A percentile compares a stretch with the other conserved stretches of the same genome.
These are phyloP conservation scores for Rosa rugosa DNA, from an alignment of 306 rosid genomes.

Conservation along the genomic window DNA sequence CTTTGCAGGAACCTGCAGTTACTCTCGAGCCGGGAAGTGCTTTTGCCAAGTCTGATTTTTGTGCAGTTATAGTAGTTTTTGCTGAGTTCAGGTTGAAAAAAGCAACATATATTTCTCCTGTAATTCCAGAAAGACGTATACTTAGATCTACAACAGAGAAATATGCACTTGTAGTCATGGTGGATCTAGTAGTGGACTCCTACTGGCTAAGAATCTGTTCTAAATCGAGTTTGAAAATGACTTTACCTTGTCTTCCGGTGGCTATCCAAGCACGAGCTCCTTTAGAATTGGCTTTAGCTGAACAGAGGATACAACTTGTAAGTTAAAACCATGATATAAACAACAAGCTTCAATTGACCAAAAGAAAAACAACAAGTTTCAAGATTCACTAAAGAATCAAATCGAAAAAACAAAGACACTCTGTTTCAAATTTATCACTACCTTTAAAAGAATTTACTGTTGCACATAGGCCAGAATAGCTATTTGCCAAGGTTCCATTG, in stretches of 20 bases:
- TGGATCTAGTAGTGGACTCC: neutral
- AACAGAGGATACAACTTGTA: constrained; percentile 31
- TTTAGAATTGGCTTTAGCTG: constrained; percentile 40
- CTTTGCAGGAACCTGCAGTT: constrained; percentile 33
- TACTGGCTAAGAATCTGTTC: constrained; percentile 6
- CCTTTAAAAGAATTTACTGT: constrained; percentile 52
- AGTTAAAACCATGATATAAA: constrained; percentile 11
- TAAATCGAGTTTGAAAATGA: neutral
- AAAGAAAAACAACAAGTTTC: neutral
- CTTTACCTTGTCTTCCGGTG: constrained; percentile 61
- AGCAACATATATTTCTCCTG: constrained; percentile 72
- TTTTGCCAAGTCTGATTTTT: constrained; percentile 49
- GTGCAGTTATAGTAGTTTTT: constrained; percentile 37
- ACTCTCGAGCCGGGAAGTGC: constrained; percentile 39
- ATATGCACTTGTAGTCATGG: neutral
- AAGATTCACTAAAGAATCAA: constrained; percentile 6
- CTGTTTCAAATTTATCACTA: constrained; percentile 20
- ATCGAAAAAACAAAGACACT: constrained; percentile 1
- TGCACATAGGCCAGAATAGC: constrained; percentile 79
- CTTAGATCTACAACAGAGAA: neutral
- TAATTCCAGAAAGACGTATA: neutral
- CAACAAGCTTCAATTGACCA: neutral
- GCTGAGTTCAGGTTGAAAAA: constrained; percentile 64
- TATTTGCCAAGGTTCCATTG: constrained; percentile 75
- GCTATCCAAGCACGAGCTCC: constrained; percentile 90